These are phyloP conservation scores for Hygrophorus pudorinus DNA, from an alignment of 768 basidiomycete genomes.

Conservation along the genomic window DNA sequence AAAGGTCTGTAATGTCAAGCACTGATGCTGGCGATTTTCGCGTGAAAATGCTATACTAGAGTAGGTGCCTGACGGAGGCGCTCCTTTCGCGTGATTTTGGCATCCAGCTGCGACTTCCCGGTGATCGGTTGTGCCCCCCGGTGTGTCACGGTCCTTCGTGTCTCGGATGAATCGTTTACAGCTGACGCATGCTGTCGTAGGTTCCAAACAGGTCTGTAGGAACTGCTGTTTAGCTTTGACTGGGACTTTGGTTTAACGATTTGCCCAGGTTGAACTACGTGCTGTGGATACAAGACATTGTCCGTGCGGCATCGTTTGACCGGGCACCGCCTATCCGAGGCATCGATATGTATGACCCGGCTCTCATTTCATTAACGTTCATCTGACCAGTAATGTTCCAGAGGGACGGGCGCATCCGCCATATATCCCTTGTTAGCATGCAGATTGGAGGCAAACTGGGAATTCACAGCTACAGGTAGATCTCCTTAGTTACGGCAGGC, in stretches of 20 bases:
- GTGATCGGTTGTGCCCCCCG: slow-evolving; percentile 78
- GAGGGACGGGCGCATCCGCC: slow-evolving; percentile 85
- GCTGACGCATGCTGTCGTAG: slow-evolving; percentile 23
- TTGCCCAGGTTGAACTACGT: slow-evolving; percentile 93
- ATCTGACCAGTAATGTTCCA: slow-evolving; percentile 17
- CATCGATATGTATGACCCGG: slow-evolving; percentile 58
- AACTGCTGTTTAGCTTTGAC: too few species aligned
- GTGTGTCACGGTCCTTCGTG: slow-evolving; percentile 32
- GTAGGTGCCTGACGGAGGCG: slow-evolving; percentile 70
- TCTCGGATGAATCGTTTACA: slow-evolving; percentile 1
- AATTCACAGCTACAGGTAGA: slow-evolving; percentile 61
- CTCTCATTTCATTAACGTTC: not conserved
- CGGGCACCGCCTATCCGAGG: slow-evolving; percentile 28
- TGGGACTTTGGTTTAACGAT: too few species aligned
- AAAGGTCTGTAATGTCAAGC: too few species aligned
- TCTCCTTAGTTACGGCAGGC: not conserved
- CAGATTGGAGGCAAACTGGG: slow-evolving; percentile 40
- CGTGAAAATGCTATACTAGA: too few species aligned
- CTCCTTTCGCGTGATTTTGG: slow-evolving; percentile 69
- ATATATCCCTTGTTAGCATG: slow-evolving; percentile 81
- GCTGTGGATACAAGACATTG: slow-evolving; percentile 72
- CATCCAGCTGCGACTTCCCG: slow-evolving; percentile 49
- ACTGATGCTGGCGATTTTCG: too few species aligned
- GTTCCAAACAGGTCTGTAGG: slow-evolving; percentile 78
- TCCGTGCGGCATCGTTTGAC: slow-evolving; percentile 20